phyloP scores from a whole-genome alignment of 768 basidiomycete species.

The Lactifluus hygrophoroides region DNA sequence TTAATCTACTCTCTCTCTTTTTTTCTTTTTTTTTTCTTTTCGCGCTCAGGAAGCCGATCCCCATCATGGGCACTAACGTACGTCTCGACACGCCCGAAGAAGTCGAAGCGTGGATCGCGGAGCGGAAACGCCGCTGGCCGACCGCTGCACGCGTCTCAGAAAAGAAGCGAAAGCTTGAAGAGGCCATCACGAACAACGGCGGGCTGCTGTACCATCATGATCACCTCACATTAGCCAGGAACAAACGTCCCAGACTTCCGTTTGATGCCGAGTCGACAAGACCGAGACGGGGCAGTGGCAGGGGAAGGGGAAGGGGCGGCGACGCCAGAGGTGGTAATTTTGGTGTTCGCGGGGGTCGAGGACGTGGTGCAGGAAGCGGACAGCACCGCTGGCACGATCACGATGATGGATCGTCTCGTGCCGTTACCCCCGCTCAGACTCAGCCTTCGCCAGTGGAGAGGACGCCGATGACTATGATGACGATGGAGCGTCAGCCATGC shows the following conservation, averaged over 20 bases:
- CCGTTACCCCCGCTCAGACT: background rate
- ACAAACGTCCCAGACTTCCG: slow-evolving; percentile 32
- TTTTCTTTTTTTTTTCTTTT: background rate
- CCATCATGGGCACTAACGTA: slow-evolving; percentile 74
- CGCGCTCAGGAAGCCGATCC: slow-evolving; percentile 49
- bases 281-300: slow-evolving; percentile 12
- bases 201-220: slow-evolving; percentile 54
- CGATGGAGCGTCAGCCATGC: background rate
- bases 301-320: no score
- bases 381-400: background rate
- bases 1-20: background rate
- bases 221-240: slow-evolving; percentile 34
- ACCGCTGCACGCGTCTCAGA: slow-evolving; percentile 60
- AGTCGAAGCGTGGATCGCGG: slow-evolving; percentile 77
- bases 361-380: slow-evolving; percentile 28
- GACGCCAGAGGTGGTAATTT: no score
- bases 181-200: slow-evolving; percentile 72
- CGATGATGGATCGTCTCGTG: background rate
- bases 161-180: slow-evolving; percentile 71
- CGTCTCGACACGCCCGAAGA: slow-evolving; percentile 74
- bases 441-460: background rate
- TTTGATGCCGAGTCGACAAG: slow-evolving; percentile 3
- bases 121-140: slow-evolving; percentile 84
- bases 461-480: no score
- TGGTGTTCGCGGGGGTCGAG: slow-evolving; percentile 19